Conservation (phyloP, 768 basidiomycete genomes). For the Fistulinella prunicolor region DNA sequence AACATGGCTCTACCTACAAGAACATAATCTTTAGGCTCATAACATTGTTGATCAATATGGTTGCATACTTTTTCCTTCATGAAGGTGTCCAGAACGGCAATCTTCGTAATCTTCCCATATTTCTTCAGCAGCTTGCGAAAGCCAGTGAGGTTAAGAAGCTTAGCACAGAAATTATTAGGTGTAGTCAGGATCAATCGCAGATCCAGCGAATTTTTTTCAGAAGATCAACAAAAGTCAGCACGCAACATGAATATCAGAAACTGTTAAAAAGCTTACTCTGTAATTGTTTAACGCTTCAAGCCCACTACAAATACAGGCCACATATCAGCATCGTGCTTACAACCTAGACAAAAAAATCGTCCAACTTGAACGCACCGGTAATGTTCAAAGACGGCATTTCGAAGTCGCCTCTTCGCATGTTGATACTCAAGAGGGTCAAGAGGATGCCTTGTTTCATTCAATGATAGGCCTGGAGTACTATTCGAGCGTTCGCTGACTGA, state of each 20-base stretch:
- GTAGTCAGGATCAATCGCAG: neutral
- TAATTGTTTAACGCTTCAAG: conserved; percentile 89
- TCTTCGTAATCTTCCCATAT: conserved; percentile 77
- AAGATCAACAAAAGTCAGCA: too few species aligned
- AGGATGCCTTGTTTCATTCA: neutral
- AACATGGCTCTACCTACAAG: conserved; percentile 60
- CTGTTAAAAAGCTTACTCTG: conserved; percentile 51
- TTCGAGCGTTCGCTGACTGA: neutral
- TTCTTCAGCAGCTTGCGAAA: conserved; percentile 86
- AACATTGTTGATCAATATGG: neutral
- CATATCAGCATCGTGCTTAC: conserved; percentile 10
- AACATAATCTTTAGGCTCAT: neutral
- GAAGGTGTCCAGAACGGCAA: conserved; percentile 71
- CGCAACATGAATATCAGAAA: too few species aligned
- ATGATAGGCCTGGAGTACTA: neutral
- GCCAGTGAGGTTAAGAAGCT: conserved; percentile 87
- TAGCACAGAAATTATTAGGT: neutral
- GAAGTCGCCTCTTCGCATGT: conserved; percentile 80
- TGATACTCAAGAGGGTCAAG: conserved; percentile 77
- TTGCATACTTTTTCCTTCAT: conserved; percentile 68
- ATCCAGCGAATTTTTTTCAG: too few species aligned
- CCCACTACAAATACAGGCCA: conserved; percentile 41
- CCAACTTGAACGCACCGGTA: conserved; percentile 53
- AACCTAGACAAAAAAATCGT: neutral
- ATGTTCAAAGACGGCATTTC: conserved; percentile 78